Evolutionary conservation across 495 filamentous ascomycete genomes (phyloP).

Genomic region (Hyaloscypha finlandica): DNA sequence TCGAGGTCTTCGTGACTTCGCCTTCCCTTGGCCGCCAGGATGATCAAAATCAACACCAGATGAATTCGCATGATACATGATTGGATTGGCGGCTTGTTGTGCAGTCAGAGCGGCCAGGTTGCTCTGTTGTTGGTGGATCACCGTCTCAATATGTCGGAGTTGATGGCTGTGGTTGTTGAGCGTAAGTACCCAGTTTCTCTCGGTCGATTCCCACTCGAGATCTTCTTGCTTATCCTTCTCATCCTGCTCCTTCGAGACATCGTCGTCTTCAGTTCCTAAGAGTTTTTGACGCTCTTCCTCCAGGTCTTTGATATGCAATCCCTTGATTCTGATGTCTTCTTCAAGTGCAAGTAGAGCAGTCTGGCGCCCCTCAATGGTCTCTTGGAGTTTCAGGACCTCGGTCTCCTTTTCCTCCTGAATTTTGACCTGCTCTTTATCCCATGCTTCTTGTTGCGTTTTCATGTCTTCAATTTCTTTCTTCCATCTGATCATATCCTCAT

Average conservation of each 20-base stretch:
- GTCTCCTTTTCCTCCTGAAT: constrained; percentile 42
- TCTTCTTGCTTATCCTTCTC: constrained; percentile 27
- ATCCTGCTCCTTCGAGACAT: constrained; percentile 52
- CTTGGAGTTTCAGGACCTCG: constrained; percentile 30
- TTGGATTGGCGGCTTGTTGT: constrained; percentile 25
- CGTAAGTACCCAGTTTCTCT: constrained; percentile 15
- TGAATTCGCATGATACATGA: constrained; percentile 44
- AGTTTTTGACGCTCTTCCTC: constrained; percentile 55
- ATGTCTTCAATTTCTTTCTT: constrained; percentile 54
- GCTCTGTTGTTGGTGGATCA: constrained; percentile 15
- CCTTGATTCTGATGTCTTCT: constrained; percentile 42
- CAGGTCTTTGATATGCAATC: constrained; percentile 48
- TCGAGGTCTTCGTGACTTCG: constrained; percentile 53
- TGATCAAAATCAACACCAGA: constrained; percentile 52
- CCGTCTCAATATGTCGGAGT: constrained; percentile 16
- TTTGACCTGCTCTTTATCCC: constrained; percentile 45
- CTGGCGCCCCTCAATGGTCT: constrained; percentile 22
- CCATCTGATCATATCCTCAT: constrained; percentile 58
- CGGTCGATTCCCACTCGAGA: constrained; percentile 27
- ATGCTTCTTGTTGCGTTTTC: constrained; percentile 41
- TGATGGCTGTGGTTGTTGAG: constrained; percentile 13
- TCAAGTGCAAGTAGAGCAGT: constrained; percentile 32
- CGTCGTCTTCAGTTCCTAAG: constrained; percentile 55
- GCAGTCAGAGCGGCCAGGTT: constrained; percentile 14
- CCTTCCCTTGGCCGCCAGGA: constrained; percentile 38